Base-by-base conservation (phyloP, 768 basidiomycete species). In the Calocybe indica region DNA sequence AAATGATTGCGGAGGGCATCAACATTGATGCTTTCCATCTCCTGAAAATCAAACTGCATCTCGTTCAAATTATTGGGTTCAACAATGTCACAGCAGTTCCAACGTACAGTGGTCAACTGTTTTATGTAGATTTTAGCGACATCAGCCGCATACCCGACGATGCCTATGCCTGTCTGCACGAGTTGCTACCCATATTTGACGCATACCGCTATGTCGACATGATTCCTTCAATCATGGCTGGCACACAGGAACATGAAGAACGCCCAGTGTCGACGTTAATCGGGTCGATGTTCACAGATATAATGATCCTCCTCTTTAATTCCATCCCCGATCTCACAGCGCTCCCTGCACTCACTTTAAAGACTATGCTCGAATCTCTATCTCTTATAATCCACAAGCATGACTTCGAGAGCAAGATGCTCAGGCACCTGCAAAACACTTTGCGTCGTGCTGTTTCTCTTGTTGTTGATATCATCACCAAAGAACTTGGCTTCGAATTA, bases 361-460 rank as follows among this genome's bases (percentile, higher is more conserved):
- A 88, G 56, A 74, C 70, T 45, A 57, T 86, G 37, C 63, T 89
- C 38, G 85, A 88, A 64, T 67, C 75, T 1, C 55, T 88, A 15
- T 72, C 83, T 48, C 76, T 87, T 37, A 69, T 82, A 50, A 73
- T 86, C 14, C 80, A 82, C 64, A 90, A 90, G 65, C 82, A 87
- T 50, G 82, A 90, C 57, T 77, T 90, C 48, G 80, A 80, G 40
- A 74, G 72, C 43, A 62, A 55, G 13, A 62, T 73, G 10, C 66
- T 89, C 46, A 69, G 62, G 43, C 78, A 79, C 55, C 70, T 86
- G 29, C 79, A 82, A 40, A 69, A 66, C 30, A 53, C 64, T 10
- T 64, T 88, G 2, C 74, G 79, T 34, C 70, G 63, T 43, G 80
- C 84, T 0, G 68, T 85, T 10, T 58, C 70, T 30, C 70, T 73